Conservation (phyloP, 176 grass and related monocot genomes). For the Puya raimondii region DNA sequence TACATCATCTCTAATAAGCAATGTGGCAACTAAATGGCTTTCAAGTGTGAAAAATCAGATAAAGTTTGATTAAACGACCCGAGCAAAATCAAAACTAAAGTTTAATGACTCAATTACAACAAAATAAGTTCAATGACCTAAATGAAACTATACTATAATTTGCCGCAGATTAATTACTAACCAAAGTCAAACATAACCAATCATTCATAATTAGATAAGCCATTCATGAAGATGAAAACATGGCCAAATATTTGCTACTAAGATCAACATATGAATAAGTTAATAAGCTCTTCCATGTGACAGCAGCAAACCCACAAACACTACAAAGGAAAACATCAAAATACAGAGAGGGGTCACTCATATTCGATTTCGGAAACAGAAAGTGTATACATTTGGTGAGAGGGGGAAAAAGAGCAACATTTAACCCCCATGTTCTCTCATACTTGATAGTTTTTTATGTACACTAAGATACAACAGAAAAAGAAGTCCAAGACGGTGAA, state of each 20-base stretch:
- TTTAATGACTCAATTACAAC: too few species aligned
- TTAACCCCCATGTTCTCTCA: neutral
- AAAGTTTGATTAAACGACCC: too few species aligned
- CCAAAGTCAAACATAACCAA: neutral
- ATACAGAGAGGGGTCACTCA: too few species aligned
- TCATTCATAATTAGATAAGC: neutral
- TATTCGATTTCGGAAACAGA: neutral
- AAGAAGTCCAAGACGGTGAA: neutral
- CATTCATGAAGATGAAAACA: neutral
- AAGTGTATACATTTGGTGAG: conserved; percentile 1
- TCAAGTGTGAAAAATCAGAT: too few species aligned
- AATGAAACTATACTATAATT: neutral
- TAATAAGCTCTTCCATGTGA: neutral
- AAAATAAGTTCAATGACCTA: too few species aligned
- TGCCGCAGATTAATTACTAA: neutral
- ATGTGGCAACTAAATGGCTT: too few species aligned
- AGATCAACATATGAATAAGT: neutral
- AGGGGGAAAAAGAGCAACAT: neutral
- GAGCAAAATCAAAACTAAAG: too few species aligned
- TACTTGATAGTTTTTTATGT: neutral
- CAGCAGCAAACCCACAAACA: neutral
- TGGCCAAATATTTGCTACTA: neutral
- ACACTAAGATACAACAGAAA: neutral
- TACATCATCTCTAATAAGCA: too few species aligned
- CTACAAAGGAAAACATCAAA: neutral